Base-by-base conservation (phyloP, 2,329 filamentous ascomycete species). In the Exophiala spinifera region DNA sequence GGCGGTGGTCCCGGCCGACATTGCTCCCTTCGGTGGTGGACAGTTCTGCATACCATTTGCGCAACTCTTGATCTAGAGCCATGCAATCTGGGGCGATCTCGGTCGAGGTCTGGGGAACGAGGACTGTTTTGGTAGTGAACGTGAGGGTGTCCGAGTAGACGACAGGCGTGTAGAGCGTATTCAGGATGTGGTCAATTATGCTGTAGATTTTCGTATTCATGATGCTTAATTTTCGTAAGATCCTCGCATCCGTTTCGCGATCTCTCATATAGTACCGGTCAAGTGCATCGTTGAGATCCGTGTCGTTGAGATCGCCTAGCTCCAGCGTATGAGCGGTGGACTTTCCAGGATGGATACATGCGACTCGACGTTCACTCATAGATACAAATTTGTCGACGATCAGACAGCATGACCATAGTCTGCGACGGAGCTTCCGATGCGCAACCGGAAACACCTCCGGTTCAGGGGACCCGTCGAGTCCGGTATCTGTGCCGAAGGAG, bases 331-430 rank as follows among this genome's bases (percentile, higher is more conserved):
- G 17, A 21, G 20, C 6, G 17, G 6, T 23, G 10, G 14, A 23
- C 11, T 14, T 23, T 17, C 20, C 17, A 14, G 17, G 13, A 4
- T 5, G 13, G 13, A 20, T 20, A 39, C 46, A 81, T 25, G 90
- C 95, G 6, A 91, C 91, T 49, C 91, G 83, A 53, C 91, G 83
- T 90, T 96, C 96, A 52, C 91, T 55, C 19, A 55, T 28, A 28
- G 46, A 50, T 17, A 55, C 39, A 25, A 50, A 39, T 21, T 21
- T 23, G 20, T 50, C 46, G 21, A 39, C 50, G 13, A 50, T 50
- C 3, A 55, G 31, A 40, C 39, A 50, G 47, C 52, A 55, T 10
- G 20, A 46, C 52, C 52, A 55, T 21, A 55, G 25, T 10, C 33
- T 49, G 31, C 52, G 52, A 17, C 40, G 10, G 10, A 55, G 10